phyloP scores from a whole-genome alignment of 306 rosid species.

The Pterocarpus santalinus region DNA sequence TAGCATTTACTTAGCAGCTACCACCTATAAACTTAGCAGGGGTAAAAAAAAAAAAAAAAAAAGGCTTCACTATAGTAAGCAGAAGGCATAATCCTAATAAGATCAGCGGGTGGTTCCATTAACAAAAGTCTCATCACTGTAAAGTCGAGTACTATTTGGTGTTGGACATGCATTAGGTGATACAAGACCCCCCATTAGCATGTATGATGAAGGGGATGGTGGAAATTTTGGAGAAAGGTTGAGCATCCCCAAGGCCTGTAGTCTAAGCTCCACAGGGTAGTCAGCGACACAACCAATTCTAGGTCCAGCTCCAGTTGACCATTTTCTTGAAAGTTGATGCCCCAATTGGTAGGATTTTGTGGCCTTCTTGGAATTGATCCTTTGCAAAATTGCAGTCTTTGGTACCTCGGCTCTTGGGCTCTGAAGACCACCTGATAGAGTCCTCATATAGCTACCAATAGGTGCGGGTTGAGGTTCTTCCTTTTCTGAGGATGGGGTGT shows the following conservation, averaged over 20 bases:
- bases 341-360: constrained; percentile 85
- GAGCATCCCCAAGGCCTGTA: constrained; percentile 85
- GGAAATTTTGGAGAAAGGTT: constrained; percentile 73
- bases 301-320: constrained; percentile 98
- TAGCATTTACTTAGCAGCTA: constrained; percentile 32
- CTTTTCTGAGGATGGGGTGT: constrained; percentile 42
- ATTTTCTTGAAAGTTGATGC: constrained; percentile 73
- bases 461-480: constrained; percentile 44
- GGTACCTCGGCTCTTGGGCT: constrained; percentile 92
- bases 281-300: constrained; percentile 97
- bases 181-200: constrained; percentile 47
- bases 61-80: neutral
- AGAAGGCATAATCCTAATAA: constrained; percentile 35
- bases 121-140: constrained; percentile 38
- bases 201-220: constrained; percentile 60
- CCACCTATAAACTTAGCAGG: constrained; percentile 29
- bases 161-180: constrained; percentile 52
- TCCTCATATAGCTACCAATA: constrained; percentile 61
- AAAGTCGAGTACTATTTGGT: constrained; percentile 6
- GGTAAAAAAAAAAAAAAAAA: neutral
- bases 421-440: constrained; percentile 92
- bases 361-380: constrained; percentile 89
- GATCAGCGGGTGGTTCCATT: constrained; percentile 38
- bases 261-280: constrained; percentile 81
- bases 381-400: constrained; percentile 65